Evolutionary conservation across 2,329 filamentous ascomycete genomes (phyloP).

Genomic region (Alternaria sp.): DNA sequence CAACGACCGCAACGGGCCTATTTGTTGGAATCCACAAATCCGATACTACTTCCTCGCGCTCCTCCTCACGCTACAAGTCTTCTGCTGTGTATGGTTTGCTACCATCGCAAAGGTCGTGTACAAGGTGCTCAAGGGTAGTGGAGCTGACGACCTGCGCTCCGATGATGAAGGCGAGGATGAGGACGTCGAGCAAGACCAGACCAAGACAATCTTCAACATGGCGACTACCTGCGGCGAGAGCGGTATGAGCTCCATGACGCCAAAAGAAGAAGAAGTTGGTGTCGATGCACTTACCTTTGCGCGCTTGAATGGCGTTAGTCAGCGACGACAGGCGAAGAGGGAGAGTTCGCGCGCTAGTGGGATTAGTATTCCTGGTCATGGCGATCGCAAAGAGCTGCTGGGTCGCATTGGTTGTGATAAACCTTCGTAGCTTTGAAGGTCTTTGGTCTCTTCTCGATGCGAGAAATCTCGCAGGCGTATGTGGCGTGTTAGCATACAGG

Average conservation of each 20-base stretch:
- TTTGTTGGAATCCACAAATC: slow-evolving; percentile 81
- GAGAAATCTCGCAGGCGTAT: slow-evolving; percentile 22
- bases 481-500: background rate
- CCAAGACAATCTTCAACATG: slow-evolving; percentile 32
- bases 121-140: slow-evolving; percentile 76
- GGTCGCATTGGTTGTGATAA: slow-evolving; percentile 86
- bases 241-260: slow-evolving; percentile 41
- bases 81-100: slow-evolving; percentile 87
- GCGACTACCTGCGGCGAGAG: slow-evolving; percentile 43
- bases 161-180: slow-evolving; percentile 81
- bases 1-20: slow-evolving; percentile 70
- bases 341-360: slow-evolving; percentile 59
- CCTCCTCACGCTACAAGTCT: slow-evolving; percentile 77
- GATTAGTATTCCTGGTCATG: slow-evolving; percentile 73
- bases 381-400: slow-evolving; percentile 80
- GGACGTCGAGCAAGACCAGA: slow-evolving; percentile 56
- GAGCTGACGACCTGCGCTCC: slow-evolving; percentile 85
- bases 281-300: slow-evolving; percentile 75
- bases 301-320: slow-evolving; percentile 52
- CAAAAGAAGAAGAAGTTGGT: slow-evolving; percentile 77
- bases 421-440: slow-evolving; percentile 46
- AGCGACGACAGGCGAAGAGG: slow-evolving; percentile 61
- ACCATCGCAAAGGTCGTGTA: slow-evolving; percentile 87
- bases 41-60: slow-evolving; percentile 79
- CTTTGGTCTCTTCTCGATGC: background rate